A percentile compares a stretch with the other conserved stretches of the same genome.
Evolutionary conservation across 164 flowering plant species (phyloP).

Genomic region (Dillenia suffruticosa): DNA sequence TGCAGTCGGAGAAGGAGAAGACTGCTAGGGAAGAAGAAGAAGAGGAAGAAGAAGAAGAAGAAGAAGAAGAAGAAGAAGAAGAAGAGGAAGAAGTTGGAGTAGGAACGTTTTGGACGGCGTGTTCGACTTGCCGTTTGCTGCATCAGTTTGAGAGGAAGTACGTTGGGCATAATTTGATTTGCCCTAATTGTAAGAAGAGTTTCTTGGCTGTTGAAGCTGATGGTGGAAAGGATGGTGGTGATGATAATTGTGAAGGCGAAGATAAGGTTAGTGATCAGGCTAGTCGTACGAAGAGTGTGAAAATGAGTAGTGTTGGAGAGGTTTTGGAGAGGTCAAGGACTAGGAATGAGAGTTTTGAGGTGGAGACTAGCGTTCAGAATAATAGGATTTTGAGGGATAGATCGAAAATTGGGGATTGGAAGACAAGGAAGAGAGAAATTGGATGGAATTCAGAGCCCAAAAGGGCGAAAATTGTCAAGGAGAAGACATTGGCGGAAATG

Average conservation of each 20-base stretch:
- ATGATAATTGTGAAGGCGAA: constrained; percentile 12
- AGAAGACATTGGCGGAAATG: constrained; percentile 74
- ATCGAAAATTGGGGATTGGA: constrained; percentile 2
- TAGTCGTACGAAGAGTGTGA: constrained; percentile 7
- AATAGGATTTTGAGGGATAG: background rate
- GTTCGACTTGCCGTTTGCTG: constrained; percentile 56
- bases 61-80: constrained; percentile 18
- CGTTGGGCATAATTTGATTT: constrained; percentile 61
- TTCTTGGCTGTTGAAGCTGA: constrained; percentile 61
- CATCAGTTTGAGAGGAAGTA: constrained; percentile 77
- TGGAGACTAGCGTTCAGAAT: background rate
- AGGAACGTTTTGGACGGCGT: constrained; percentile 68
- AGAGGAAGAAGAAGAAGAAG: background rate
- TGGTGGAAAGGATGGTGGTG: background rate
- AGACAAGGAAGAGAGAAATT: background rate
- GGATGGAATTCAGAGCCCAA: constrained; percentile 11
- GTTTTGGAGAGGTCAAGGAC: constrained; percentile 9
- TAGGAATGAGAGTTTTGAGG: background rate
- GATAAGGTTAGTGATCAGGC: constrained; percentile 6
- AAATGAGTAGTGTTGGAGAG: constrained; percentile 27
- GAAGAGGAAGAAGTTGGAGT: background rate
- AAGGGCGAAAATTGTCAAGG: constrained; percentile 27
- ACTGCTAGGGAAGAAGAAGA: constrained; percentile 9
- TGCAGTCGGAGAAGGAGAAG: constrained; percentile 42
- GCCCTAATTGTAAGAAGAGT: constrained; percentile 71